Evolutionary conservation across 495 filamentous ascomycete species (phyloP).

Genomic region (Daldinia decipiens): DNA sequence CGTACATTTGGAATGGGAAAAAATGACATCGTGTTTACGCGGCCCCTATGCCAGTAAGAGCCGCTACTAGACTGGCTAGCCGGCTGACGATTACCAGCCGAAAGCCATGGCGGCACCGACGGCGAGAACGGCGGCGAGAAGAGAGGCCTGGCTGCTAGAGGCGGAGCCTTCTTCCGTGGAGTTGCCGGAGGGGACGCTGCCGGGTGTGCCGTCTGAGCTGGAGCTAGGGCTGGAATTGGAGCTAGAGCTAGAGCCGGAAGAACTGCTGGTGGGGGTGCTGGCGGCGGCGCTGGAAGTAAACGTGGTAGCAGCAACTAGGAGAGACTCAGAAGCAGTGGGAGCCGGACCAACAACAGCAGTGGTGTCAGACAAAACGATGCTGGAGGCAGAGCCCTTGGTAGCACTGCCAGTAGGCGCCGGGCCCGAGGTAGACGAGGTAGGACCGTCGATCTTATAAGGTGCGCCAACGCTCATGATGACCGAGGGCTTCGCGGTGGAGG

Average conservation of each 20-base stretch:
- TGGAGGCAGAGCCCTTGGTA: slow-evolving; percentile 12
- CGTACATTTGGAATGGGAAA: slow-evolving; percentile 35
- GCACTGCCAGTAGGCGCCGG: slow-evolving; percentile 12
- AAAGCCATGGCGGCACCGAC: slow-evolving; percentile 40
- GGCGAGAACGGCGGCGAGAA: slow-evolving; percentile 43
- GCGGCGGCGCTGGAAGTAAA: slow-evolving; percentile 14
- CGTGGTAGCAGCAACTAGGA: slow-evolving; percentile 32
- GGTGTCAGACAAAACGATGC: slow-evolving; percentile 21
- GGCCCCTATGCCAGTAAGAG: slow-evolving; percentile 5
- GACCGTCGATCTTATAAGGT: slow-evolving; percentile 22
- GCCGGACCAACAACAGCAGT: slow-evolving; percentile 24
- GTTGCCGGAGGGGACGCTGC: slow-evolving; percentile 23
- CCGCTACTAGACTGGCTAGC: background rate
- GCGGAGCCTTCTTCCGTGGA: slow-evolving; percentile 15
- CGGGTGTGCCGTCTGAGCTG: slow-evolving; percentile 13
- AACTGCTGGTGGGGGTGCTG: slow-evolving; percentile 5
- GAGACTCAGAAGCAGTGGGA: slow-evolving; percentile 22
- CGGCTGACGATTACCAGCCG: slow-evolving; percentile 32
- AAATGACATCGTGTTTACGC: background rate
- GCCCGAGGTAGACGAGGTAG: slow-evolving; percentile 1
- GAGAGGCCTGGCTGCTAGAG: slow-evolving; percentile 31
- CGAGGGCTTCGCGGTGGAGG: slow-evolving; percentile 13
- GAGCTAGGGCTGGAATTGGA: slow-evolving; percentile 14
- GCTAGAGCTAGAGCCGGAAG: slow-evolving; percentile 6
- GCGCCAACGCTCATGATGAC: slow-evolving; percentile 20